Evolutionary conservation across 345 rosid species (phyloP).

Genomic region (Syzygium jambos): DNA sequence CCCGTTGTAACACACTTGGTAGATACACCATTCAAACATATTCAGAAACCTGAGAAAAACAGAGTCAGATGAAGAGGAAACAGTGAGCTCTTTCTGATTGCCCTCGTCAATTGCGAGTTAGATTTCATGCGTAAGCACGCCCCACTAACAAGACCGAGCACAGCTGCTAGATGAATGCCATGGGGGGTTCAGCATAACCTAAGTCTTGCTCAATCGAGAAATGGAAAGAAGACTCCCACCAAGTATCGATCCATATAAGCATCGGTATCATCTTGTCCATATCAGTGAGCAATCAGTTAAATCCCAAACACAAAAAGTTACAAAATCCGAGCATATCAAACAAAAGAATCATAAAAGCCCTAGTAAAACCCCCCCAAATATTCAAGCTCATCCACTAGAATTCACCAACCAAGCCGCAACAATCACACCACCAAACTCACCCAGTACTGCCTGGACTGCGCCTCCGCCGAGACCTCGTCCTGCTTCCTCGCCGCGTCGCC

Average conservation of each 20-base stretch:
- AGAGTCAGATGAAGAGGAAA: neutral
- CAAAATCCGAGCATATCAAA: neutral
- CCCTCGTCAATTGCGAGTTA: neutral
- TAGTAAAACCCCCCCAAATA: neutral
- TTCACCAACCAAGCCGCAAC: neutral
- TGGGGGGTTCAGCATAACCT: neutral
- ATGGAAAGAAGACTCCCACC: neutral
- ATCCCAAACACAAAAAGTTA: neutral
- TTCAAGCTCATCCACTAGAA: neutral
- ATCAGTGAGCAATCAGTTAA: neutral
- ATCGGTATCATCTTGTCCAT: neutral
- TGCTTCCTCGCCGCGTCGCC: constrained; percentile 47
- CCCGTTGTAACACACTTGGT: neutral
- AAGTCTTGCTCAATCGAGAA: neutral
- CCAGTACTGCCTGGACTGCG: constrained; percentile 88
- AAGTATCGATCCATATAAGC: neutral
- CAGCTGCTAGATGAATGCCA: neutral
- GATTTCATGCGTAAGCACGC: neutral
- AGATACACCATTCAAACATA: neutral
- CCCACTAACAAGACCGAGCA: neutral
- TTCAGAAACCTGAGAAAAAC: neutral
- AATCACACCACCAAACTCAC: constrained; percentile 34
- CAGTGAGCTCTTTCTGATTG: neutral
- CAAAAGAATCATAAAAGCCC: neutral
- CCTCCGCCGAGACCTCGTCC: constrained; percentile 54